Base-by-base conservation (phyloP, 1,284 basidiomycete genomes). In the Trichosporon sp. region DNA sequence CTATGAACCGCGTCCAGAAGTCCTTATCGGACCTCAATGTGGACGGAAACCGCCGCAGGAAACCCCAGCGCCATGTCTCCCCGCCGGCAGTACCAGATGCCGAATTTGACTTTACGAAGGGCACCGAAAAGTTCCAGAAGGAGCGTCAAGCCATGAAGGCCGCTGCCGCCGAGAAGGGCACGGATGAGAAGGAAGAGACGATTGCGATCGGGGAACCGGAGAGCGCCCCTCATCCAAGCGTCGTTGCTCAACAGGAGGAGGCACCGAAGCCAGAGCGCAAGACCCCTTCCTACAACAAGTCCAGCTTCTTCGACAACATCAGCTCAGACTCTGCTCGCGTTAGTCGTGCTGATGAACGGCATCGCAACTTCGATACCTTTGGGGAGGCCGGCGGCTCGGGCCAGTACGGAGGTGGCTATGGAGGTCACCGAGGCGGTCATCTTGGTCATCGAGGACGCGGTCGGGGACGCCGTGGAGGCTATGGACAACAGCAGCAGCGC, bases 361-460 rank as follows among this genome's bases (percentile, higher is more conserved):
- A 73, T 58, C 69, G 78, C 59, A 79, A 79, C 63, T 67, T 69
- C 29, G 78, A 79, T 61, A 79, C 78, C 2, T 79, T 79, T 56
- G 78, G 78, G 5, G 78, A 78, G 60, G 74, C 75, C 6, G 76
- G 75, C 16, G 76, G 72, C 8, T 46, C 59, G 11, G 65, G 61
- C 4, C 56, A 62, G 2, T 52, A 52, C 25, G 56, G 59, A 13
- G 64, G 65, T 19, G 67, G 65, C 3, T 31, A 54, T n/a, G 68
- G 68, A 4, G 61, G 66, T 4, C 49, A 61, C 21, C 60, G 68
- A 3, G 46, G 60, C 3, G 61, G 61, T 3, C 37, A 64, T 13
- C 9, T 34, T 31, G 56, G 61, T 10, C 25, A 49, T 27, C 34
- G 66, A 2, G 61, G 69, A 4, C 57, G 63, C 10, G 65, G 69